Evolutionary conservation across 768 basidiomycete species (phyloP).

Genomic region (Mycena capillaripes): DNA sequence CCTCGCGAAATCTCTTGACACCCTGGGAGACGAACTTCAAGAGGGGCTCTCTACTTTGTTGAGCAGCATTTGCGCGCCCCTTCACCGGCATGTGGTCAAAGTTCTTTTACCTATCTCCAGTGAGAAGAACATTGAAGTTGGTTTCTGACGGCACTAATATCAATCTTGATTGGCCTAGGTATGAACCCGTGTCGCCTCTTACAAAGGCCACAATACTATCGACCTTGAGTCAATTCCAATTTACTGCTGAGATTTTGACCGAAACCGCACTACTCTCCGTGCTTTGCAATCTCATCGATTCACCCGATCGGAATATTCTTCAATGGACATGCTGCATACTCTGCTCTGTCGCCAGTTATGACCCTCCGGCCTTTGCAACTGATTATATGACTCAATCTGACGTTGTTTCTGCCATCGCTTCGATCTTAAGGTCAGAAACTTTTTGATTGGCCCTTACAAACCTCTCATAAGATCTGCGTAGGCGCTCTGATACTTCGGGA

Average conservation of each 20-base stretch:
- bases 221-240: not conserved
- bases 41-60: not conserved
- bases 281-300: not conserved
- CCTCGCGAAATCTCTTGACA: not conserved
- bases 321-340: not conserved
- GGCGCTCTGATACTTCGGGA: no score
- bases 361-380: no score
- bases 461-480: no score
- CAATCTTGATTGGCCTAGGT: not conserved
- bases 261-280: not conserved
- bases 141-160: not conserved
- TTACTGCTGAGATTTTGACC: not conserved
- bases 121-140: not conserved
- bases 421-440: no score
- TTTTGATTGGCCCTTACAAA: no score
- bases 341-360: not conserved
- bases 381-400: no score
- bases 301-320: not conserved
- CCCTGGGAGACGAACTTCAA: not conserved
- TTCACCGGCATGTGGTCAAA: not conserved
- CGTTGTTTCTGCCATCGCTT: no score
- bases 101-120: not conserved
- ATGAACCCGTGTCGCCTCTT: not conserved
- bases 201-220: not conserved
- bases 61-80: not conserved